A percentile compares a stretch with the other conserved stretches of the same genome.
Evolutionary conservation across 169 alveolate species (phyloP).

Genomic region (Perkinsus chesapeaki): DNA sequence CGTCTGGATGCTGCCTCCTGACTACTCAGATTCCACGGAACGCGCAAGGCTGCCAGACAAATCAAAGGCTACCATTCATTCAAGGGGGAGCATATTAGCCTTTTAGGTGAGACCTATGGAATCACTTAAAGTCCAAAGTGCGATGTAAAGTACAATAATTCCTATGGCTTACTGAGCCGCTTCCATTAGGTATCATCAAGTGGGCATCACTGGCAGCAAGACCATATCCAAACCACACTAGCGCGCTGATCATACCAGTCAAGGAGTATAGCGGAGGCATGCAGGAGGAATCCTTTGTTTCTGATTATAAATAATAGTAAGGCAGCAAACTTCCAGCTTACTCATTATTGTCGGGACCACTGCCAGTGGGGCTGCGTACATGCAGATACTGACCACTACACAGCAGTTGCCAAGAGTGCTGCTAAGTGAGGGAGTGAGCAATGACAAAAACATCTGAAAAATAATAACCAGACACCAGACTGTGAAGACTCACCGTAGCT

Average conservation of each 20-base stretch:
- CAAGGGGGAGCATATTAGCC: too few relatives aligned
- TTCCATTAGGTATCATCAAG: neutral
- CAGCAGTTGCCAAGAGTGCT: neutral
- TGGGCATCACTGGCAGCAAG: neutral
- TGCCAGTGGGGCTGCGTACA: neutral
- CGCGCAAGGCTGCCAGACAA: too few relatives aligned
- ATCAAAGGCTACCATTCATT: too few relatives aligned
- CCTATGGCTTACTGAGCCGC: neutral
- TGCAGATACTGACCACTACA: neutral
- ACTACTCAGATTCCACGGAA: too few relatives aligned
- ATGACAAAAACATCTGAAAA: neutral
- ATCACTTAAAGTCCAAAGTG: too few relatives aligned
- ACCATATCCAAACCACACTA: neutral
- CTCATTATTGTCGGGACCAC: neutral
- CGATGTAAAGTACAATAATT: neutral
- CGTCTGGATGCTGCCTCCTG: too few relatives aligned
- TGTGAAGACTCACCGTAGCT: neutral
- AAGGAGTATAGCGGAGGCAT: neutral
- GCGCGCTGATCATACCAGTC: neutral
- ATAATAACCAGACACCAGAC: neutral
- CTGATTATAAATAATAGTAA: neutral
- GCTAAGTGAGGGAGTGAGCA: neutral
- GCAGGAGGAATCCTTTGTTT: neutral
- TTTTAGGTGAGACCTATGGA: too few relatives aligned
- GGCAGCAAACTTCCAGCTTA: neutral